phyloP scores from a whole-genome alignment of 1,139 yeast genomes.

The Magnusiomyces tetraspermus region DNA sequence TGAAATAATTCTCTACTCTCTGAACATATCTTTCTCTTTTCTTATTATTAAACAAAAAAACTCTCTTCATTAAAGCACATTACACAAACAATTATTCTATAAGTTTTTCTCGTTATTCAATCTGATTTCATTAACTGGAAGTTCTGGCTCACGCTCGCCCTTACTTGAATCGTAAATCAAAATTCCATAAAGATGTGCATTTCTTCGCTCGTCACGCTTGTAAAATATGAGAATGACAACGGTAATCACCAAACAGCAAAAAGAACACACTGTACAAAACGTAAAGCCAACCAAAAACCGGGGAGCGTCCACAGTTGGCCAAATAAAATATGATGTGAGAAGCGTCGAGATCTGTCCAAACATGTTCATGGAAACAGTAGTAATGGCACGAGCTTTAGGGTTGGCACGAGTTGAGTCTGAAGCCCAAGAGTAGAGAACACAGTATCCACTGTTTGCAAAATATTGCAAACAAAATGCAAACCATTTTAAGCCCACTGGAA shows the following conservation, averaged over 20 bases:
- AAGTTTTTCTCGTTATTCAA: too few species aligned
- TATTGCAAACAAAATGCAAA: constrained; percentile 41
- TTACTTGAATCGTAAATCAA: constrained; percentile 9
- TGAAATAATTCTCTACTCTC: too few species aligned
- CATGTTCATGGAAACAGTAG: constrained; percentile 34
- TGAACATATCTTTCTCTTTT: too few species aligned
- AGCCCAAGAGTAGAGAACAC: constrained; percentile 17
- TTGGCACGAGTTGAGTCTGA: constrained; percentile 19
- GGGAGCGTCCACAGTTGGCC: constrained; percentile 47
- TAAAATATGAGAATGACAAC: constrained; percentile 46
- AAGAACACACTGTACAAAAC: constrained; percentile 46
- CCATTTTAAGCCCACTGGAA: constrained; percentile 39
- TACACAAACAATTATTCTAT: too few species aligned
- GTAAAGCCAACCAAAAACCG: constrained; percentile 42
- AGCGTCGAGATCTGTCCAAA: constrained; percentile 30
- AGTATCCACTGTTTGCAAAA: constrained; percentile 39
- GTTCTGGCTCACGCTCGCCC: constrained; percentile 8
- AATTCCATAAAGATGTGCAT: constrained; percentile 45
- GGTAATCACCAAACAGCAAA: constrained; percentile 38
- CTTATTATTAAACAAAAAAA: too few species aligned
- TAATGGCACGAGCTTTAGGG: constrained; percentile 35
- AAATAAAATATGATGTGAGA: constrained; percentile 23
- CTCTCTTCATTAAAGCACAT: too few species aligned
- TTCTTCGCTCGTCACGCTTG: constrained; percentile 46
- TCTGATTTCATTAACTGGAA: too few species aligned